Evolutionary conservation across 2,329 filamentous ascomycete genomes (phyloP).

Genomic region (Colletotrichum melonis): DNA sequence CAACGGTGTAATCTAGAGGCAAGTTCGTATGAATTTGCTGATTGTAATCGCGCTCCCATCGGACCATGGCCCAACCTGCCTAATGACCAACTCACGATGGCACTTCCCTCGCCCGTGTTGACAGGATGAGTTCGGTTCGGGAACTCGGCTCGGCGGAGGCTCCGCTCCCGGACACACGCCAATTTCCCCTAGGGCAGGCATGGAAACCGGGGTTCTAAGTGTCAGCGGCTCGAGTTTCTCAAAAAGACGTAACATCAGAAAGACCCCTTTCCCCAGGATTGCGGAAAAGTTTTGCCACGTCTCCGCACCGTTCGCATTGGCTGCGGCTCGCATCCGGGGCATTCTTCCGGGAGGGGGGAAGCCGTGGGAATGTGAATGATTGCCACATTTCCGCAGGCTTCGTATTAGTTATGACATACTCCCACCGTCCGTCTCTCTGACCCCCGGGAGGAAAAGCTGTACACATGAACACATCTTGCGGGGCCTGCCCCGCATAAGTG

Average conservation of each 20-base stretch:
- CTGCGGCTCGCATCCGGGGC: not conserved
- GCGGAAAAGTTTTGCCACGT: conserved; percentile 14
- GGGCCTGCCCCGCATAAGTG: not conserved
- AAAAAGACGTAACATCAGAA: not conserved
- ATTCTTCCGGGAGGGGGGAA: not conserved
- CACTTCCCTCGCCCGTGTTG: not conserved
- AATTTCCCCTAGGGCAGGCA: not conserved
- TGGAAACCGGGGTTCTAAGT: not conserved
- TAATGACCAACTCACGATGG: not conserved
- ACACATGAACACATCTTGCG: not conserved
- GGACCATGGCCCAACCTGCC: not conserved
- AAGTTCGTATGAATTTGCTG: not conserved
- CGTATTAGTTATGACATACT: conserved; percentile 13
- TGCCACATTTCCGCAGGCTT: conserved; percentile 13
- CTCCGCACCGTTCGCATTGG: not conserved
- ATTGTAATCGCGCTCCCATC: not conserved
- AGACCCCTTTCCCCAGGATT: conserved; percentile 5
- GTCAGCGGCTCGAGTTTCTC: conserved; percentile 5
- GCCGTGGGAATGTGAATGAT: not conserved
- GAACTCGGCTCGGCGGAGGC: not conserved
- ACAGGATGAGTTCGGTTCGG: not conserved
- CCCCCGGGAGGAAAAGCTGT: not conserved
- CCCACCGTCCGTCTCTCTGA: not conserved
- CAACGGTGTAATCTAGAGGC: too few species aligned
- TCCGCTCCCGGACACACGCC: not conserved